Base-by-base conservation (phyloP, 2,329 filamentous ascomycete species). In the Thelonectria discophora region DNA sequence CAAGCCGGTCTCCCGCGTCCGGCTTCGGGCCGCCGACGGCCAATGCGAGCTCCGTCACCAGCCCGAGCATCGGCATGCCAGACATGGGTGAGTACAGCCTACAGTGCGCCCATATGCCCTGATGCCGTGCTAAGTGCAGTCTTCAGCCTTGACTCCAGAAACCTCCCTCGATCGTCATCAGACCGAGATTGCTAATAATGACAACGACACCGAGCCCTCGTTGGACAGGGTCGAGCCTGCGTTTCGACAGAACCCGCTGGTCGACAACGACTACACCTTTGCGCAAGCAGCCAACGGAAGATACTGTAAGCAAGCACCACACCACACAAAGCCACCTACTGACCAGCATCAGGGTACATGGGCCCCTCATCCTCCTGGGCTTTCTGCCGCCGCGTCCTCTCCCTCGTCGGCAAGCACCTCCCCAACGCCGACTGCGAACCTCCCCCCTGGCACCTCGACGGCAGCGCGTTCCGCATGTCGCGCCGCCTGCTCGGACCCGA, bases 341-440 rank as follows among this genome's bases (percentile, higher is more conserved):
- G 17, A 43, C 53, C 1, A 49, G 1, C 12, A 1, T 21, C 5
- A 72, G 69, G 69, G 69, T 72, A 72, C 11, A 72, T 72, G 69
- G 69, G 69, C 1, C 69, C 69, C 2, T 64, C 68, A 1, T 72
- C 69, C 1, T 72, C 69, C 3, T 72, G 69, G 69, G 66, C 69
- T 0, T 72, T 70, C 13, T 72, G 69, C 15, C 62, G 69, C 21
- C 59, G 69, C 18, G 69, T 72, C 10, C 15, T 72, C 4, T 63
- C 69, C 3, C 32, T 72, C 0, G 53, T 72, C 2, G 69, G 69
- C 24, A 72, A 69, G 30, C 65, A 70, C 34, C 66, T 72, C 3
- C 66, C 69, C 3, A 65, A 72, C 39, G 40, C 65, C 9, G 69
- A 63, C 2, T 67, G 64, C 11, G 63, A 72, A 5, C 66, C 66